Evolutionary conservation across 768 basidiomycete genomes (phyloP).

Genomic region (Psilocybe azurescens): DNA sequence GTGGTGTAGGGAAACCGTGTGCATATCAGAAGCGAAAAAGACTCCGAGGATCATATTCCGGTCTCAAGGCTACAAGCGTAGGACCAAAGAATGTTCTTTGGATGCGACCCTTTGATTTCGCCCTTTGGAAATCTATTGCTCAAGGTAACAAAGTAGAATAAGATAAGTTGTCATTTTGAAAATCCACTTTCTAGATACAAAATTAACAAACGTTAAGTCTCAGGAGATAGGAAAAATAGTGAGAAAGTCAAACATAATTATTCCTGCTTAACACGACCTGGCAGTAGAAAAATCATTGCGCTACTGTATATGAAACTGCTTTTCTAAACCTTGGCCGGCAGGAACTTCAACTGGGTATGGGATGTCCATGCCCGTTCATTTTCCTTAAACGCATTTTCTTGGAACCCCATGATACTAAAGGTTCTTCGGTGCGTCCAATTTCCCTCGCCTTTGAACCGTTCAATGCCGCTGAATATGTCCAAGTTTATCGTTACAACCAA

Average conservation of each 20-base stretch:
- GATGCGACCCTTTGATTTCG: not conserved
- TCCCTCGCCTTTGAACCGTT: not conserved
- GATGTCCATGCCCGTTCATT: not conserved
- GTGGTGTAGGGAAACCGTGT: constrained; percentile 5
- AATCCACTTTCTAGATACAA: not conserved
- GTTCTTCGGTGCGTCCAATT: not conserved
- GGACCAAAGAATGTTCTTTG: constrained; percentile 1
- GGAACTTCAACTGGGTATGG: not conserved
- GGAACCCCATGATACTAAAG: constrained; percentile 7
- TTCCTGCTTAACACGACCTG: not conserved
- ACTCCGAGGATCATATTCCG: too few relatives aligned
- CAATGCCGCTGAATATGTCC: constrained; percentile 9
- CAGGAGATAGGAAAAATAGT: too few relatives aligned
- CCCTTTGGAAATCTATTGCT: not conserved
- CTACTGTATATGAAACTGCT: not conserved
- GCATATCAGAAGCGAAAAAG: constrained; percentile 1
- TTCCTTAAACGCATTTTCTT: not conserved
- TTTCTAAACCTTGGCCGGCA: not conserved
- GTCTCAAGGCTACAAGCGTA: not conserved
- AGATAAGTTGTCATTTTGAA: not conserved
- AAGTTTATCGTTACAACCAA: not conserved
- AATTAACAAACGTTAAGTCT: not conserved
- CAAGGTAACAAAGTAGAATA: constrained; percentile 3
- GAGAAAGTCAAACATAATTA: too few relatives aligned
- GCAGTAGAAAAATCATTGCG: not conserved